phyloP scores from a whole-genome alignment of 257 asterid species.

The Przewalskia tangutica region DNA sequence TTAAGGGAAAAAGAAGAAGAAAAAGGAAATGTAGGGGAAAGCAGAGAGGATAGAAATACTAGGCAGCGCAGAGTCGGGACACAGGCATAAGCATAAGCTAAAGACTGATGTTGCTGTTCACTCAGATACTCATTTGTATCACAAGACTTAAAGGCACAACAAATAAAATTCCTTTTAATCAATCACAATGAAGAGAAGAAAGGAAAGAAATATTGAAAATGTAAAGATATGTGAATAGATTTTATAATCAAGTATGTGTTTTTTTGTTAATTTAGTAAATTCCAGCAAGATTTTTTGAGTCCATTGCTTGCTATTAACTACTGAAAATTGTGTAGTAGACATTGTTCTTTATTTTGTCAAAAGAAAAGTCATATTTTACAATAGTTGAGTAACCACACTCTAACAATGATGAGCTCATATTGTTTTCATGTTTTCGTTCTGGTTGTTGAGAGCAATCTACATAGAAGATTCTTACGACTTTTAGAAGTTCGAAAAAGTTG shows the following conservation, averaged over 20 bases:
- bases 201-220: neutral
- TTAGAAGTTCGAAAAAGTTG: neutral
- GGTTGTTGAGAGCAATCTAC: neutral
- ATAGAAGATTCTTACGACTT: neutral
- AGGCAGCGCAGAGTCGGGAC: slow-evolving; percentile 26
- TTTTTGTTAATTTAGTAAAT: too few species aligned
- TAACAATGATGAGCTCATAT: too few species aligned
- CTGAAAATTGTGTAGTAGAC: too few species aligned
- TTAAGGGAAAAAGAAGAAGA: neutral
- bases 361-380: too few species aligned
- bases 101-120: slow-evolving; percentile 29
- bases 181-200: neutral
- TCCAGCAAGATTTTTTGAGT: too few species aligned
- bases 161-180: neutral
- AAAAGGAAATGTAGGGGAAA: neutral
- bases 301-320: too few species aligned
- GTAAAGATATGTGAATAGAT: neutral
- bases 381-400: too few species aligned
- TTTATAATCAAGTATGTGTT: neutral
- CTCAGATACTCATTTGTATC: slow-evolving; percentile 41
- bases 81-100: slow-evolving; percentile 30
- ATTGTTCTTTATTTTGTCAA: too few species aligned
- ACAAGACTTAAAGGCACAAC: slow-evolving; percentile 9
- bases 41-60: neutral
- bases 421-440: neutral